Evolutionary conservation across 1,284 basidiomycete species (phyloP), one percentile per base, ranked within the genome.

Genomic region (Tilletia setariae): DNA sequence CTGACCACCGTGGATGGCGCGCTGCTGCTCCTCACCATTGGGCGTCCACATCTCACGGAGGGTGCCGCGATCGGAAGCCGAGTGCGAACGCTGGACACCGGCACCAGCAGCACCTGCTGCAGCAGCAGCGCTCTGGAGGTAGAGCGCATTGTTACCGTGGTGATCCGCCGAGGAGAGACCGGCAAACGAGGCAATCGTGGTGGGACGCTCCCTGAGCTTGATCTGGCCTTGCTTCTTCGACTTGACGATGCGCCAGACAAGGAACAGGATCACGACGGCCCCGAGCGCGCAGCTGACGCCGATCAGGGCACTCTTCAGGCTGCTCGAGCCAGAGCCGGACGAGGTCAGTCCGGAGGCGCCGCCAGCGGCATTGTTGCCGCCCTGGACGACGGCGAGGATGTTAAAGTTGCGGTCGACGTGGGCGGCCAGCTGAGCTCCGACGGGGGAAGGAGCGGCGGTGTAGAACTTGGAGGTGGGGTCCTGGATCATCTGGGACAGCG

Each of bases 31-130:
- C 19, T 70, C 25, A 4, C 67, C 66, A 35, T 69, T 74, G 3
- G 76, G 77, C 15, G 71, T 70, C 77, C 77, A 79, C 23, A 73
- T 79, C 70, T 79, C 77, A 30, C 77, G 71, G 47, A 76, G 53
- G 19, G 64, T 35, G 15, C 40, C 40, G 32, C 23, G 32, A 28
- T 61, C 56, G 30, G 56, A 61, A 30, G 28, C 56, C 56, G 56
- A 35, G 23, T 30, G 28, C 25, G 46, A 9, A 63, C 67, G n/a
- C n/a, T 11, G 23, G 23, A 25, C 64, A 74, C 76, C 19, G 75
- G 76, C 0, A 70, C 67, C 28, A 76, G 74, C 21, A 74, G 76
- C 35, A 68, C 32, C 42, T 56, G 67, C 51, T 63, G 65, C 30
- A 32, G 16, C 30, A 30, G 2, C 19, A 21, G 40, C 44, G 11